Evolutionary conservation across 805 yeast species (phyloP).

Genomic region (Wickerhamiella alocasiicola): DNA sequence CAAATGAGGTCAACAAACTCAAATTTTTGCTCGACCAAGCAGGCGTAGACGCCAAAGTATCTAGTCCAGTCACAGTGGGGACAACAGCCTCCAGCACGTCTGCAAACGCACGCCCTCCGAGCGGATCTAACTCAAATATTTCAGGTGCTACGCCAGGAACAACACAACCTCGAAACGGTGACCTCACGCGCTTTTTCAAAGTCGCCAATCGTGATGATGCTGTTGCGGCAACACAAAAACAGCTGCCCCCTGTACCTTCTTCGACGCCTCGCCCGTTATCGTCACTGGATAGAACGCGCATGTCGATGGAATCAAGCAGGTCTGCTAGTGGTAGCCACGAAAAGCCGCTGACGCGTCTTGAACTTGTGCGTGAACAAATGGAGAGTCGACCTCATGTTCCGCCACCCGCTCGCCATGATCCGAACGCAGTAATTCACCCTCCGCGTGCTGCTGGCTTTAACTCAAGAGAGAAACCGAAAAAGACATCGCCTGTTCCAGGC

Average conservation of each 20-base stretch:
- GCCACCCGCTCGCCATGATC: not conserved
- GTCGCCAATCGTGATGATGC: slow-evolving; percentile 3
- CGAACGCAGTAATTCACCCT: slow-evolving; percentile 29
- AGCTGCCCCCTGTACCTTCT: slow-evolving; percentile 1
- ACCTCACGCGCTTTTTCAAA: not conserved
- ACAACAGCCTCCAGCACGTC: too few species aligned
- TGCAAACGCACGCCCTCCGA: too few species aligned
- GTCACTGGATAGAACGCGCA: too few species aligned
- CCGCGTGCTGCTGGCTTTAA: slow-evolving; percentile 41
- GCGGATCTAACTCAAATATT: too few species aligned
- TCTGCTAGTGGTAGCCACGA: not conserved
- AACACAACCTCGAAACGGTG: too few species aligned
- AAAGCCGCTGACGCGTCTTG: not conserved
- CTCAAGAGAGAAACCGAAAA: slow-evolving; percentile 25
- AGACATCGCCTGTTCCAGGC: too few species aligned
- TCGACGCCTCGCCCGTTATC: too few species aligned
- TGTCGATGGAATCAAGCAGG: too few species aligned
- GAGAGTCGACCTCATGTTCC: not conserved
- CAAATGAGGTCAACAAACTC: not conserved
- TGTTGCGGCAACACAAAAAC: slow-evolving; percentile 2
- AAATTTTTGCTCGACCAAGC: too few species aligned
- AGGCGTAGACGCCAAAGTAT: too few species aligned
- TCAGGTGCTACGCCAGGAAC: too few species aligned
- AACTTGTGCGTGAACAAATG: not conserved
- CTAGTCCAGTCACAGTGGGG: too few species aligned